Evolutionary conservation across 2,329 filamentous ascomycete genomes (phyloP).

Genomic region (Aspergillus tubingensis): DNA sequence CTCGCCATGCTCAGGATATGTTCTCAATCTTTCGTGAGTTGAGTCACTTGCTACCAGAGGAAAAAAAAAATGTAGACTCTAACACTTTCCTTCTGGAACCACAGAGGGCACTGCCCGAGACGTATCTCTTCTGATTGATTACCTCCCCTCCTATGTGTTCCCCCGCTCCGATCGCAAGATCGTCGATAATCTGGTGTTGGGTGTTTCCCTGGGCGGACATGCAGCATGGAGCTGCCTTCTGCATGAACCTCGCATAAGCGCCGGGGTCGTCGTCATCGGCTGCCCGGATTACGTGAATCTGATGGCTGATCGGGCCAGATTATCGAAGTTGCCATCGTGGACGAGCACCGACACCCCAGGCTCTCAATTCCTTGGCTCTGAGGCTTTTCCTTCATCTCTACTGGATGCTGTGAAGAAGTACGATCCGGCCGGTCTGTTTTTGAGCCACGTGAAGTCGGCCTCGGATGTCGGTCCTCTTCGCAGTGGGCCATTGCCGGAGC

Average conservation of each 20-base stretch:
- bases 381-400: slow-evolving; percentile 72
- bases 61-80: not conserved
- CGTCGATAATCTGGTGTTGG: slow-evolving; percentile 70
- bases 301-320: slow-evolving; percentile 74
- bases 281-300: slow-evolving; percentile 85
- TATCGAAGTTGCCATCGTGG: slow-evolving; percentile 67
- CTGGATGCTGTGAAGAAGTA: slow-evolving; percentile 62
- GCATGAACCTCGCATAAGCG: slow-evolving; percentile 74
- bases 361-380: slow-evolving; percentile 70
- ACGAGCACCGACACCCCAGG: slow-evolving; percentile 58
- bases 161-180: slow-evolving; percentile 51
- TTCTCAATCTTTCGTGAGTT: slow-evolving; percentile 69
- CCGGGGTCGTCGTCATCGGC: slow-evolving; percentile 78
- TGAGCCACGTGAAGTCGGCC: slow-evolving; percentile 51
- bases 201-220: slow-evolving; percentile 85
- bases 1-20: slow-evolving; percentile 87
- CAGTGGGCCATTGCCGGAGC: slow-evolving; percentile 35
- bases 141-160: slow-evolving; percentile 75
- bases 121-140: slow-evolving; percentile 71
- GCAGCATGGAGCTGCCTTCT: slow-evolving; percentile 82
- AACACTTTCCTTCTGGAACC: not conserved
- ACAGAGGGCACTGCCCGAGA: slow-evolving; percentile 71
- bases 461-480: slow-evolving; percentile 28
- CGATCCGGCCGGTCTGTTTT: slow-evolving; percentile 76
- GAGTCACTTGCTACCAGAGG: not conserved